Base-by-base conservation (phyloP, 2,329 filamentous ascomycete genomes). In the Claviceps purpurea region DNA sequence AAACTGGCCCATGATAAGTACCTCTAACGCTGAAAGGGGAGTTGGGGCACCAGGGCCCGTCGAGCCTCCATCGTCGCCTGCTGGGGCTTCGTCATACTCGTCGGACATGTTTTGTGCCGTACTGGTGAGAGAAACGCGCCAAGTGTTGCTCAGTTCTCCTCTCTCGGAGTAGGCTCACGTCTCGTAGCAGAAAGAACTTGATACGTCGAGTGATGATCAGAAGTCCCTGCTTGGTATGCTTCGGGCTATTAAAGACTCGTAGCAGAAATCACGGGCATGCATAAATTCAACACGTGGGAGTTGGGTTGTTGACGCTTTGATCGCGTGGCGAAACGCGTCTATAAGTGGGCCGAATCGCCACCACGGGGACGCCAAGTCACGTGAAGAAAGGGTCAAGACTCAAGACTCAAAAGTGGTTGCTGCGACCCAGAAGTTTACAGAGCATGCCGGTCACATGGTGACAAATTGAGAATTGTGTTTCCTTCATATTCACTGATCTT, bases 31-130 rank as follows among this genome's bases (percentile, higher is more conserved):
- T 47, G 78, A 75, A 30, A 98, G 77, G 47, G 91, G 89, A 52
- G 90, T 95, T 2, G 93, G 93, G n/a, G 93, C 93, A 57, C 93
- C 93, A 53, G 91, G 91, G 11, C 87, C 89, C 52, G 85, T 82
- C 63, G 82, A 78, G 56, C 82, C 78, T 60, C 78, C 77, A 54
- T 95, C 89, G 53, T 93, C 89, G 52, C 63, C 73, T 58, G 62
- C 67, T 60, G 82, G 79, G 53, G 78, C 77, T 55, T 84, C 83
- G 58, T 94, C 87, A 40, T 81, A 80, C 56, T 84, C 68, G 41
- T 73, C 68, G 14, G 70, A 70, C 74, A 77, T 76, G 49, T 49
- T 64, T 44, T n/a, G 6, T 43, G 16, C 20, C 16, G 41, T 18
- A 11, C 7, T 30, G 10, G n/a, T 11, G 8, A 1, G 4, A 39